Evolutionary conservation across 1,139 yeast genomes (phyloP), one percentile per base, ranked within the genome.

Genomic region (Blastobotrys buckinghamii): DNA sequence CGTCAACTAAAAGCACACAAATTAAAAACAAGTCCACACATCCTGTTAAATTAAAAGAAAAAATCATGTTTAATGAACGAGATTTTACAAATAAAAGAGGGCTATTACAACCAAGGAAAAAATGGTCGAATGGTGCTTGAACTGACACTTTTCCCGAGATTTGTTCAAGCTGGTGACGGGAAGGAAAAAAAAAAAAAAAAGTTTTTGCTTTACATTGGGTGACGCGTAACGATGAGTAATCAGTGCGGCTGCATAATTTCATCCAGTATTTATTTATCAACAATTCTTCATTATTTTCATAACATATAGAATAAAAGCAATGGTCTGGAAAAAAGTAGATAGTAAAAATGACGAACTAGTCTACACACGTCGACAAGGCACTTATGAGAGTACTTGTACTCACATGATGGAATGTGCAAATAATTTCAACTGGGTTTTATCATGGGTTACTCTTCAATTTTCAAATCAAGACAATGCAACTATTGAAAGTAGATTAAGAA

Each of bases 41-140:
- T 16, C 36, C n/a, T n/a, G n/a, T n/a, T n/a, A n/a, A n/a, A n/a
- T n/a, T n/a, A n/a, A n/a, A n/a, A n/a, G n/a, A n/a, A n/a, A 33
- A 33, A 34, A 34, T 16, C 7, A 17, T 17, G 17, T 34, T 34
- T 13, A 36, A 36, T 26, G 39, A 36, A 36, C 6, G 27, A 15
- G 39, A 36, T 15, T 36, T 36, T 15, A 36, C 39, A 17, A 36
- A 36, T 19, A n/a, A 16, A 26, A 26, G 39, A 16, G 39, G 39
- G 2, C n/a, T 36, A n/a, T 3, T 16, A 8, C 22, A 16, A n/a
- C 20, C 22, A 5, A 17, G 4, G 4, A 32, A 32, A 17, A 17
- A 17, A 5, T 7, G 17, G n/a, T n/a, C n/a, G n/a, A n/a, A n/a
- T n/a, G n/a, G n/a, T n/a, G n/a, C n/a, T n/a, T n/a, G n/a, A n/a